Percentiles rank a stretch among this genome's conserved stretches.
Evolutionary conservation across 805 yeast genomes (phyloP).

Genomic region (Tetrapisispora arboricola): DNA sequence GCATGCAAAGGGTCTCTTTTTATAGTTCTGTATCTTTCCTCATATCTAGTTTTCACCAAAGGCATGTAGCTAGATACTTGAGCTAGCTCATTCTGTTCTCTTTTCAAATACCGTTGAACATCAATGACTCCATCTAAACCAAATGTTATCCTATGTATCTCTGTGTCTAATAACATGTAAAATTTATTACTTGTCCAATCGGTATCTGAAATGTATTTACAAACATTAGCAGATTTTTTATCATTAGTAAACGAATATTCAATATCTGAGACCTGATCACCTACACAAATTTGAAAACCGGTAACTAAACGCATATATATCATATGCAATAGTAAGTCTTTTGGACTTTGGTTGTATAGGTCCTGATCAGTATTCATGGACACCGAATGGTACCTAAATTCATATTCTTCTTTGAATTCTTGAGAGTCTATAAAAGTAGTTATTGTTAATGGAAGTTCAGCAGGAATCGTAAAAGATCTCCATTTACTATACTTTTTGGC

Average conservation of each 20-base stretch:
- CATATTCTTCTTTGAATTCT: slow-evolving; percentile 63
- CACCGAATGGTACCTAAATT: slow-evolving; percentile 76
- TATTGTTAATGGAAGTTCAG: slow-evolving; percentile 77
- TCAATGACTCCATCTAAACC: slow-evolving; percentile 63
- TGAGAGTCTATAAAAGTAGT: slow-evolving; percentile 61
- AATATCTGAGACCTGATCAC: slow-evolving; percentile 51
- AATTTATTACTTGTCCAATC: slow-evolving; percentile 46
- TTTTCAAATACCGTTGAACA: slow-evolving; percentile 61
- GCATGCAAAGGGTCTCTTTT: slow-evolving; percentile 45
- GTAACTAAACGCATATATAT: slow-evolving; percentile 67
- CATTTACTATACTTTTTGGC: slow-evolving; percentile 69
- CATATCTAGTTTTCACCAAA: slow-evolving; percentile 68
- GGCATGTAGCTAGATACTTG: slow-evolving; percentile 37
- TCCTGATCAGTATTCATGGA: slow-evolving; percentile 51
- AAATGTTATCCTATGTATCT: slow-evolving; percentile 73
- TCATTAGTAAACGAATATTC: slow-evolving; percentile 35
- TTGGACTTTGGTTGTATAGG: slow-evolving; percentile 36
- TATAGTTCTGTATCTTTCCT: slow-evolving; percentile 50
- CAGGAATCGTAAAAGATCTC: slow-evolving; percentile 90
- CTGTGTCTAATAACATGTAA: slow-evolving; percentile 69
- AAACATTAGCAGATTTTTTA: slow-evolving; percentile 44
- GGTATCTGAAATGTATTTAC: slow-evolving; percentile 40
- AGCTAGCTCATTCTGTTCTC: slow-evolving; percentile 25
- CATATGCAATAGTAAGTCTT: slow-evolving; percentile 74
- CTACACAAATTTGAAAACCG: slow-evolving; percentile 87